These are phyloP conservation scores for Hyphodiscus hymeniophilus DNA, from an alignment of 495 filamentous ascomycete genomes.

Conservation along the genomic window DNA sequence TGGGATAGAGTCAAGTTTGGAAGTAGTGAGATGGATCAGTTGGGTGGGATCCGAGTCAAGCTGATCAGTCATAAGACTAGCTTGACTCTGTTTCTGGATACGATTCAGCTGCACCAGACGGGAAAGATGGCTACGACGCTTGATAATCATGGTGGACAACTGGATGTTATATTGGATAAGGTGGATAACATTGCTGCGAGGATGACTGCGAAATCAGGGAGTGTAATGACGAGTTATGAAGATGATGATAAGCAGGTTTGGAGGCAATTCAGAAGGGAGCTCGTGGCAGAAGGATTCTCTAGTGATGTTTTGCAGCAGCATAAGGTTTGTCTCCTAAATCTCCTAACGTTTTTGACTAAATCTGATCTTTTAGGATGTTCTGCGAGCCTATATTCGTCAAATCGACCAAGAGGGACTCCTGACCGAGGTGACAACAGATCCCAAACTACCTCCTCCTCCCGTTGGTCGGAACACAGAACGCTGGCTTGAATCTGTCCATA, in stretches of 20 bases:
- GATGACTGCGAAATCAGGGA: slow-evolving; percentile 31
- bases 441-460: background rate
- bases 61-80: slow-evolving; percentile 19
- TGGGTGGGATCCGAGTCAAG: slow-evolving; percentile 19
- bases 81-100: slow-evolving; percentile 19
- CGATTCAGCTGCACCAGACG: slow-evolving; percentile 14
- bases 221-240: slow-evolving; percentile 26
- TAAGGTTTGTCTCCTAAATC: slow-evolving; percentile 29
- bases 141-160: slow-evolving; percentile 23
- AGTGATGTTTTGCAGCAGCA: slow-evolving; percentile 39
- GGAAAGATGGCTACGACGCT: slow-evolving; percentile 10
- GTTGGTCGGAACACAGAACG: slow-evolving; percentile 1
- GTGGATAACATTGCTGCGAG: slow-evolving; percentile 41
- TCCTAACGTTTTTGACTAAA: background rate
- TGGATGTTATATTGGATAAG: slow-evolving; percentile 40
- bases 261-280: slow-evolving; percentile 43
- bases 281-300: slow-evolving; percentile 44
- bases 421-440: slow-evolving; percentile 5
- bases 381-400: slow-evolving; percentile 46
- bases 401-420: slow-evolving; percentile 30
- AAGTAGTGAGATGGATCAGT: slow-evolving; percentile 21
- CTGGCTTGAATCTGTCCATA: slow-evolving; percentile 7
- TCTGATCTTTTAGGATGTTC: slow-evolving; percentile 32
- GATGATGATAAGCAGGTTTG: slow-evolving; percentile 42
- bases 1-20: slow-evolving; percentile 10